Evolutionary conservation across 768 basidiomycete genomes (phyloP).

Genomic region (Exsudoporus frostii): DNA sequence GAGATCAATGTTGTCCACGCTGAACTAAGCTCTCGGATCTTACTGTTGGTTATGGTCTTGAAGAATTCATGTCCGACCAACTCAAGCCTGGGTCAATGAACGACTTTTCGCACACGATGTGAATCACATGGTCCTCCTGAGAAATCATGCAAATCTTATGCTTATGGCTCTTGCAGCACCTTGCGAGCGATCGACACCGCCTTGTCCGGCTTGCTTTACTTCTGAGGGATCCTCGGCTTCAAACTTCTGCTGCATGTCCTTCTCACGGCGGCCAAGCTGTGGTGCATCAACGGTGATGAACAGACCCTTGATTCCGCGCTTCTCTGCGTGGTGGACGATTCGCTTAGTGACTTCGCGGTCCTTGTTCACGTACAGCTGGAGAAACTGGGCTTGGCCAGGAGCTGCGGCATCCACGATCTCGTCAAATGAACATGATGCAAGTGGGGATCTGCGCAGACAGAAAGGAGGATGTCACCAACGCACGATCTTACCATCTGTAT

Average conservation of each 20-base stretch:
- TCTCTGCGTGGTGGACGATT: conserved; percentile 87
- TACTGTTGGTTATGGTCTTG: conserved; percentile 70
- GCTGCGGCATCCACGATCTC: conserved; percentile 86
- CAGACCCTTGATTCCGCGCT: conserved; percentile 84
- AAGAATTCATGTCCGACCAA: conserved; percentile 74
- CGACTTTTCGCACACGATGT: conserved; percentile 42
- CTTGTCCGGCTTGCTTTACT: conserved; percentile 41
- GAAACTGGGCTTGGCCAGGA: conserved; percentile 76
- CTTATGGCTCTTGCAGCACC: conserved; percentile 94
- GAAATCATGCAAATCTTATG: conserved; percentile 38
- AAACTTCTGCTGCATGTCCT: conserved; percentile 97
- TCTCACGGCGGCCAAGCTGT: conserved; percentile 90
- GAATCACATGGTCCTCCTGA: background rate
- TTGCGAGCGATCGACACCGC: conserved; percentile 73
- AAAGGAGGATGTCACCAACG: background rate
- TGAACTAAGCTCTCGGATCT: conserved; percentile 8
- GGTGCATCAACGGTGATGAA: conserved; percentile 99
- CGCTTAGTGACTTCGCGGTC: conserved; percentile 82
- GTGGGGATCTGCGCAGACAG: conserved; percentile 74
- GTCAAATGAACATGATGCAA: conserved; percentile 94
- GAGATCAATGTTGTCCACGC: conserved; percentile 1
- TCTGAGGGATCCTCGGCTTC: conserved; percentile 60
- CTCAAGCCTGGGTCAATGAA: conserved; percentile 92
- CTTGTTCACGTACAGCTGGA: conserved; percentile 90
- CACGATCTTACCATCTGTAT: conserved; percentile 61